Base-by-base conservation (phyloP, 2,329 filamentous ascomycete species). In the Aspergillus fischeri region DNA sequence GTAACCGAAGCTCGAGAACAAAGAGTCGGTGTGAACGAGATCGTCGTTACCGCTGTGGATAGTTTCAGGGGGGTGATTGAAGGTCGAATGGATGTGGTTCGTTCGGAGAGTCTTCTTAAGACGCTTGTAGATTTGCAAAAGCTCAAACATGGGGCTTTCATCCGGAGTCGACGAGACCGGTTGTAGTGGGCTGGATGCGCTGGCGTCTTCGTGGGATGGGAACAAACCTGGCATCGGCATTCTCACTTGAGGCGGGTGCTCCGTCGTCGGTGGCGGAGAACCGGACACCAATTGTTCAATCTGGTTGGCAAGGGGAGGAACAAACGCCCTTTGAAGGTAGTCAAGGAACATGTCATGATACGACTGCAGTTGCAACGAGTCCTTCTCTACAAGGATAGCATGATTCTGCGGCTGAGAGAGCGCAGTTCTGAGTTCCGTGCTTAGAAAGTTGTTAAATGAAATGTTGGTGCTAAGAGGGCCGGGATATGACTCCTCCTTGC, bases 401-500 rank as follows among this genome's bases (percentile, higher is more conserved):
- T 75, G 75, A 57, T 81, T 83, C 52, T 81, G 78, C 7, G 80
- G 70, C 55, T 80, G 78, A 3, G 78, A 75, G 9, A 84, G 70
- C 3, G 67, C 62, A 14, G 69, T 60, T n/a, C 77, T 75, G 66
- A 90, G 80, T 53, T 86, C 81, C 41, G 80, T 78, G 53, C 82
- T 78, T 14, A 96, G 75, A 78, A 91, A 95, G 0, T 86, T 79
- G 3, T 86, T 81, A 68, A 96, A 93, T 1, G 80, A 72, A 20
- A 73, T 73, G 32, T 80, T 70, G 4, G 86, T 77, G 52, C 85
- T 81, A 41, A 97, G 77, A n/a, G 85, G 81, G 3, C 90, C 88
- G 0, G 91, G 87, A 60, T 92, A 91, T 1, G 86, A 85, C 69
- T 96, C 90, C 65, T 95, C 90, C 68, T 95, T 88, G 27, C 90